Conservation (phyloP, 768 basidiomycete genomes). For the Lentinus tigrinus region DNA sequence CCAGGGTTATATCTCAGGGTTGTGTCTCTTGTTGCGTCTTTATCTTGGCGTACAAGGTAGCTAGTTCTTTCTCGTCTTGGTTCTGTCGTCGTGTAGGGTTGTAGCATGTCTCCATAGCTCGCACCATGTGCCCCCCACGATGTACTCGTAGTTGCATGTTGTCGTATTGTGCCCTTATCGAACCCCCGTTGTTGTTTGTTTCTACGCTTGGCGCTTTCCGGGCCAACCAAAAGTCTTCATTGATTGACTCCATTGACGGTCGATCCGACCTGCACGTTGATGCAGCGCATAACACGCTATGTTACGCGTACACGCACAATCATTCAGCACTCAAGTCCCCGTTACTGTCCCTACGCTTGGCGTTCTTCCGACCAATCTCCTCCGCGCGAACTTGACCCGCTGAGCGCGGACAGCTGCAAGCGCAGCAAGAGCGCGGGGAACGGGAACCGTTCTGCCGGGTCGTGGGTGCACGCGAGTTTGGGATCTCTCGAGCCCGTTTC, state of each 20-base stretch:
- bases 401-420: no score
- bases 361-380: no score
- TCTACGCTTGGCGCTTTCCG: no score
- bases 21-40: not conserved
- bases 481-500: constrained; percentile 4
- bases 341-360: no score
- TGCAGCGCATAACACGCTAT: no score
- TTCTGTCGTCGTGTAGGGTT: not conserved
- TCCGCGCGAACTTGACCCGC: no score
- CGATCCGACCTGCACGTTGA: no score
- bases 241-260: no score
- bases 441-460: no score
- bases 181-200: not conserved
- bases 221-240: no score
- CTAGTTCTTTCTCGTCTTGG: not conserved
- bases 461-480: not conserved
- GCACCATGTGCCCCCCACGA: not conserved
- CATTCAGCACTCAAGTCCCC: not conserved
- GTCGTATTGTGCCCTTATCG: not conserved
- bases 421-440: no score
- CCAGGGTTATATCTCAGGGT: no score
- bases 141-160: constrained; percentile 2
- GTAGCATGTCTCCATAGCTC: constrained; percentile 8
- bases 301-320: not conserved
- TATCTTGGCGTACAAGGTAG: constrained; percentile 1